Conservation (phyloP, 2,329 filamentous ascomycete genomes). For the Neofusicoccum sp. region DNA sequence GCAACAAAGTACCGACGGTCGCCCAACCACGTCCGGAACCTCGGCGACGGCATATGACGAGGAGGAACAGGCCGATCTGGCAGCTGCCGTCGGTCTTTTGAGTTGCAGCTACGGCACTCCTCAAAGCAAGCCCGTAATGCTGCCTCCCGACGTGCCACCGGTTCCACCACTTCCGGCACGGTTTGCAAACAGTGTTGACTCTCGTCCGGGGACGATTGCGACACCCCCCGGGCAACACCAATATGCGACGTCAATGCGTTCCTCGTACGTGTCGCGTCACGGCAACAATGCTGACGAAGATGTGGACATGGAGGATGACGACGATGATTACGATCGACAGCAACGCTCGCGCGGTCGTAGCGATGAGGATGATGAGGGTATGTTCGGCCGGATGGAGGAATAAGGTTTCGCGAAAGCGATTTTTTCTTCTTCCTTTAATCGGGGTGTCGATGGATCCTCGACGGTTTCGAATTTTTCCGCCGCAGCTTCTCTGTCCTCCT, state of each 20-base stretch:
- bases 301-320: conserved; percentile 59
- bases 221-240: conserved; percentile 45
- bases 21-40: conserved; percentile 71
- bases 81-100: conserved; percentile 85
- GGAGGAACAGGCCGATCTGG: conserved; percentile 77
- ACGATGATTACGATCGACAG: conserved; percentile 62
- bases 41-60: conserved; percentile 66
- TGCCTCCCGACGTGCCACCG: conserved; percentile 76
- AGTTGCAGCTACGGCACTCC: conserved; percentile 90
- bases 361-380: conserved; percentile 91
- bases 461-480: background rate
- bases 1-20: conserved; percentile 63
- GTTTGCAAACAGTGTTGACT: conserved; percentile 63
- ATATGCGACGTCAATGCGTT: conserved; percentile 21
- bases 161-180: conserved; percentile 84
- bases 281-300: conserved; percentile 33
- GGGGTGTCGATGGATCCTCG: background rate
- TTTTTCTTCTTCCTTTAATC: background rate
- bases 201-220: conserved; percentile 61
- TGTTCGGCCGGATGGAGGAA: conserved; percentile 96
- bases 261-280: conserved; percentile 25
- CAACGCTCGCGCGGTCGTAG: conserved; percentile 59
- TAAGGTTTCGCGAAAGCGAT: conserved; percentile 21
- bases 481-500: background rate
- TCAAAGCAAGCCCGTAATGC: conserved; percentile 62